Evolutionary conservation across 768 basidiomycete genomes (phyloP).

Genomic region (Boletales sp.): DNA sequence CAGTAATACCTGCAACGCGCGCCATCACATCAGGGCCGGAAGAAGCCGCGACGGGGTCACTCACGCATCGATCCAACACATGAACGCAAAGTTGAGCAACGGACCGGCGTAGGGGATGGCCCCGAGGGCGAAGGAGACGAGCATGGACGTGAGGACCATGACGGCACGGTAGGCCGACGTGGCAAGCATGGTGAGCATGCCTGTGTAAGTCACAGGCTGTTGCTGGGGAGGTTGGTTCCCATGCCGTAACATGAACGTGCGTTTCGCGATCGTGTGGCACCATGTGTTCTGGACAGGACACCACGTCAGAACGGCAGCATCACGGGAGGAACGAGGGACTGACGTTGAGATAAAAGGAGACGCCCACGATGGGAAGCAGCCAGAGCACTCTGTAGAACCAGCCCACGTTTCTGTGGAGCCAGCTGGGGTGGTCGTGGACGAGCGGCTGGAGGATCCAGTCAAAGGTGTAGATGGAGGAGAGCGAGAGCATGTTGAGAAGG

Average conservation of each 20-base stretch:
- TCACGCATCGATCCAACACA: constrained; percentile 87
- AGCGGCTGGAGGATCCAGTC: constrained; percentile 69
- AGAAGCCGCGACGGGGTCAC: constrained; percentile 31
- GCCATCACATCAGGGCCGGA: neutral
- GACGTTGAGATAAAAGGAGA: constrained; percentile 82
- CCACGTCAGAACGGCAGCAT: constrained; percentile 12
- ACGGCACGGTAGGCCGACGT: constrained; percentile 79
- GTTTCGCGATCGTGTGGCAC: constrained; percentile 73
- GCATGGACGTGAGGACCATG: constrained; percentile 76
- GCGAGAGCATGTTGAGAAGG: constrained; percentile 65
- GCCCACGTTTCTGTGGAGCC: constrained; percentile 69
- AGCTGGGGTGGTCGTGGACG: constrained; percentile 56
- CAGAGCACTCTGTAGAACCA: constrained; percentile 77
- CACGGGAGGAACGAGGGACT: constrained; percentile 26
- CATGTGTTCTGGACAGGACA: constrained; percentile 56
- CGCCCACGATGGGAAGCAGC: constrained; percentile 72
- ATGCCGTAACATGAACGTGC: constrained; percentile 68
- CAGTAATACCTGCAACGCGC: constrained; percentile 69
- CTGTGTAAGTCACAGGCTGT: constrained; percentile 59
- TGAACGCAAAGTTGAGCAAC: constrained; percentile 59
- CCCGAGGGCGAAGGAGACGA: constrained; percentile 61
- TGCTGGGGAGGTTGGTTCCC: constrained; percentile 54
- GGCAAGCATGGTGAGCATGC: constrained; percentile 70
- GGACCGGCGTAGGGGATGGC: constrained; percentile 66
- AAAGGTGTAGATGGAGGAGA: constrained; percentile 73